Base-by-base conservation (phyloP, 1,284 basidiomycete genomes). In the Amylostereum chailletii region DNA sequence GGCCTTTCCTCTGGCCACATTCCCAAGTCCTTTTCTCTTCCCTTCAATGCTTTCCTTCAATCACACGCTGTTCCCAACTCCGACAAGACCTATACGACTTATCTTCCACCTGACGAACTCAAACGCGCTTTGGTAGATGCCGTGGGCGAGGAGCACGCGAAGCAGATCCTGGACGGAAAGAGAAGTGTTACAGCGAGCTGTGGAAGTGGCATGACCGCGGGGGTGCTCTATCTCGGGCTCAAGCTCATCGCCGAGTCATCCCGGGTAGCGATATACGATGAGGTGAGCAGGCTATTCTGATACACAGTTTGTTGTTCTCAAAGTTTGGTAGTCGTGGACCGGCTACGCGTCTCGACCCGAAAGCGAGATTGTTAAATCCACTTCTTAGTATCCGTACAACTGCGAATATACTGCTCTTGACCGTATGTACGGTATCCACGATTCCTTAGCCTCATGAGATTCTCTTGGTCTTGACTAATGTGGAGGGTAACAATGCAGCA, bases 121-220 rank as follows among this genome's bases (percentile, higher is more conserved):
- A 71, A 71, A 31, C 60, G 70, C 45, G 81, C 76, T n/a, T 70
- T 95, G 31, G 69, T 76, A 37, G 66, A 75, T 29, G 73, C 76
- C 5, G 68, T 93, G 34, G 86, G 86, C 34, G 58, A 63, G 40
- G 74, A 79, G 46, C 66, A 72, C 49, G 76, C 79, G 47, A 64
- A 75, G 36, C 62, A 70, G 41, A 71, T 93, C 11, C 65, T 86
- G 45, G 64, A 70, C 2, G 86, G 86, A 7, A 66, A 79, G 51
- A 69, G 75, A 48, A 63, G 68, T 26, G 77, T 92, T 37, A 75
- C 85, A 8, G 79, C 87, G 31, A 85, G 75, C 51, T 95, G 92
- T 68, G 93, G 92, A 43, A 92, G 88, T 58, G 96, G 96, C 11
- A 99, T 99, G 96, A 97, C 94, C 9, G 96, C 96, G 2, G 90